phyloP scores from a whole-genome alignment of 805 yeast genomes.

The Yarrowia porcina region DNA sequence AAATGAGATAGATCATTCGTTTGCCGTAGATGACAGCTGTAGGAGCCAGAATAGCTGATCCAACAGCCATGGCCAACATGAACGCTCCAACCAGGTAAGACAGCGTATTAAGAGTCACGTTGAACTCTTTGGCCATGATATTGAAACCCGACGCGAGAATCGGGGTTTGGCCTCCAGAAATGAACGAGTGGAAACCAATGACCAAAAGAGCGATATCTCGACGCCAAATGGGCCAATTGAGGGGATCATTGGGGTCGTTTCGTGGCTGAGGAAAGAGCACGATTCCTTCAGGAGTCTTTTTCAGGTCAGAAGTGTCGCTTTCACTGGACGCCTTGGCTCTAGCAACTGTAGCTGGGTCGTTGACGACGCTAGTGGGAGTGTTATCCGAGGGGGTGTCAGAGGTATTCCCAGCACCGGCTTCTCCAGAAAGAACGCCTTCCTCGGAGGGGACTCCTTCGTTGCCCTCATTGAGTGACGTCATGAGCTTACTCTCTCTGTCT shows the following conservation, averaged over 20 bases:
- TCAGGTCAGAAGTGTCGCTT: slow-evolving; percentile 35
- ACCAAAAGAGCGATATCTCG: slow-evolving; percentile 52
- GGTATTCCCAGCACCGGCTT: background rate
- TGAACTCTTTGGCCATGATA: slow-evolving; percentile 44
- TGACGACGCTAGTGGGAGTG: slow-evolving; percentile 10
- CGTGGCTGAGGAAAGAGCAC: slow-evolving; percentile 61
- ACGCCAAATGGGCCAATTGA: slow-evolving; percentile 62
- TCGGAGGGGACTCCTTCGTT: background rate
- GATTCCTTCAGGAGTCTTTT: slow-evolving; percentile 49
- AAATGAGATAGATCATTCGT: slow-evolving; percentile 51
- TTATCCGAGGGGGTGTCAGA: background rate
- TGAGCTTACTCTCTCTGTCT: background rate
- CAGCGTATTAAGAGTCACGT: slow-evolving; percentile 42
- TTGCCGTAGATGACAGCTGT: slow-evolving; percentile 57
- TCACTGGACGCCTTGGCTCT: slow-evolving; percentile 29
- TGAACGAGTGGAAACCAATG: slow-evolving; percentile 55
- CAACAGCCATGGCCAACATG: slow-evolving; percentile 59
- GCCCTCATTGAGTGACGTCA: background rate
- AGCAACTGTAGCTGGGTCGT: background rate
- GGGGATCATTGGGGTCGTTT: slow-evolving; percentile 60
- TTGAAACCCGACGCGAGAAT: slow-evolving; percentile 56
- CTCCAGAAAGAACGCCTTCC: too few species aligned
- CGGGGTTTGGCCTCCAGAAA: slow-evolving; percentile 63
- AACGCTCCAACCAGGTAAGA: slow-evolving; percentile 57
- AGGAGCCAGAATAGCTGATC: slow-evolving; percentile 57